Percentiles rank a stretch among this genome's conserved stretches.
Evolutionary conservation across 176 grass and related monocot species (phyloP).

Genomic region (Tillandsia leiboldiana): DNA sequence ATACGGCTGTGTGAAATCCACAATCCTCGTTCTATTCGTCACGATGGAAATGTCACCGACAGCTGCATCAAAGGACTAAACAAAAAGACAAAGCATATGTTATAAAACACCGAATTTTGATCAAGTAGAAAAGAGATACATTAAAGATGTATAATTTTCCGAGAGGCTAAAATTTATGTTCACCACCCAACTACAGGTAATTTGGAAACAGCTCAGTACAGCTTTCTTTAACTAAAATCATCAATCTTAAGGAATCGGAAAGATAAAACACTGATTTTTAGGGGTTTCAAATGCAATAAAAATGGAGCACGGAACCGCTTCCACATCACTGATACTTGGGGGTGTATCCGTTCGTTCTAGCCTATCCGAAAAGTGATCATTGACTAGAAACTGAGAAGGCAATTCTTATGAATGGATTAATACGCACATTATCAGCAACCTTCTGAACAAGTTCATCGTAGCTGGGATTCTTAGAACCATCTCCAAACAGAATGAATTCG

Average conservation of each 20-base stretch:
- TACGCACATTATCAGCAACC: conserved; percentile 61
- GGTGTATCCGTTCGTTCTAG: no score
- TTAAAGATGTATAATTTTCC: not conserved
- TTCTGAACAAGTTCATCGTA: conserved; percentile 50
- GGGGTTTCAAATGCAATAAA: no score
- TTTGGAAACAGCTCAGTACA: no score
- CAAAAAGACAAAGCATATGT: not conserved
- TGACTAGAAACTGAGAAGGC: not conserved
- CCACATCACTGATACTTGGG: no score
- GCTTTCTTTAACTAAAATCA: no score
- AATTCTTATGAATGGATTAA: not conserved
- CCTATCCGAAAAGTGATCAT: not conserved
- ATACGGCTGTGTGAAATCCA: conserved; percentile 87
- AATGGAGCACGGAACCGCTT: no score
- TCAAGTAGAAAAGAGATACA: not conserved
- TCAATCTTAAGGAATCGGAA: no score
- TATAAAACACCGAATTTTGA: not conserved
- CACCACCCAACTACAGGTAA: no score
- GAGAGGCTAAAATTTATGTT: no score
- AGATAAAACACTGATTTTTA: no score
- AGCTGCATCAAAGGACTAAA: conserved; percentile 57
- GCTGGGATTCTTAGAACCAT: conserved; percentile 65
- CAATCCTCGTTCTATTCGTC: conserved; percentile 54
- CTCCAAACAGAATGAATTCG: conserved; percentile 50
- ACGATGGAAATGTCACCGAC: conserved; percentile 73